Percentiles rank a stretch among this genome's conserved stretches.
Conservation (phyloP, 2,329 filamentous ascomycete genomes). For the Claviceps spartinae region DNA sequence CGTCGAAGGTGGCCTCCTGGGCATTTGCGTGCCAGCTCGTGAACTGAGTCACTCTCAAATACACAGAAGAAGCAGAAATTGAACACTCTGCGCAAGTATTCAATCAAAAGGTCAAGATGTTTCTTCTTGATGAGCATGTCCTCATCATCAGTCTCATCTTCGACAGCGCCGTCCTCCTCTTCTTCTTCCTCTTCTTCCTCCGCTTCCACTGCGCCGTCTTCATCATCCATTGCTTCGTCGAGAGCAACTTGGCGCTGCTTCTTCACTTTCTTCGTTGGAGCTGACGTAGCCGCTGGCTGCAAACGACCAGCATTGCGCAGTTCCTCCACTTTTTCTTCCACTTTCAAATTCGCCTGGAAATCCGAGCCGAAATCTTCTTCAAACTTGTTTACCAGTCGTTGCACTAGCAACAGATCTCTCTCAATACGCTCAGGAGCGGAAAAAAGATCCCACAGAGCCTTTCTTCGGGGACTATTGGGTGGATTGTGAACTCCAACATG, state of each 20-base stretch:
- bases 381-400: constrained; percentile 69
- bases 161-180: constrained; percentile 64
- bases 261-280: constrained; percentile 44
- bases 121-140: constrained; percentile 89
- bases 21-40: constrained; percentile 90
- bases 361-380: constrained; percentile 70
- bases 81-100: constrained; percentile 91
- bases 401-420: constrained; percentile 73
- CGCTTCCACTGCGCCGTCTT: constrained; percentile 53
- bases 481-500: constrained; percentile 94
- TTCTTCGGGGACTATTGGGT: constrained; percentile 74
- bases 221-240: constrained; percentile 49
- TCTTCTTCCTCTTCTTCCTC: constrained; percentile 60
- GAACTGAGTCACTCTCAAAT: constrained; percentile 93
- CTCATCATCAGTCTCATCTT: constrained; percentile 83
- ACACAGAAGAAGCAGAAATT: constrained; percentile 99
- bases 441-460: constrained; percentile 93
- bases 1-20: constrained; percentile 93
- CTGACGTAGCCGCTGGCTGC: constrained; percentile 45
- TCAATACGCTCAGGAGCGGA: constrained; percentile 88
- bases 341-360: constrained; percentile 63
- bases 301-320: constrained; percentile 64
- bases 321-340: constrained; percentile 78
- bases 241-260: constrained; percentile 46
- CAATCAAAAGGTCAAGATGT: constrained; percentile 86